These are phyloP conservation scores for Ceratocystis eucalypticola DNA, from an alignment of 2,329 filamentous ascomycete genomes.

Conservation along the genomic window DNA sequence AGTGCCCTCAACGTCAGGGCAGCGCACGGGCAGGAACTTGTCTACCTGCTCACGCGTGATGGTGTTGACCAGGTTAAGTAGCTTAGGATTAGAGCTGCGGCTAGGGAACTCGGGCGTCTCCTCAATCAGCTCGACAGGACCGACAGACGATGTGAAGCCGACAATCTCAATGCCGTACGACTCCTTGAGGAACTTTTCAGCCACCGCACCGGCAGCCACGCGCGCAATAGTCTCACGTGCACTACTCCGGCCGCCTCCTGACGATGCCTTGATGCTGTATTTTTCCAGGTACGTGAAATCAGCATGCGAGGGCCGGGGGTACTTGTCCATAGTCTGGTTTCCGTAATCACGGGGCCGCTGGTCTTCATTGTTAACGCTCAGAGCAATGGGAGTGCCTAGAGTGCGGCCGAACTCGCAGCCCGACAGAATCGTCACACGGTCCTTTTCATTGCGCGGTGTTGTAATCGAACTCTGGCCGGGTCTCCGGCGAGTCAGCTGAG, in stretches of 20 bases:
- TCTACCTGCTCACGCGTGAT: conserved; percentile 70
- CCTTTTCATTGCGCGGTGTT: conserved; percentile 85
- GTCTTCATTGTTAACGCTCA: conserved; percentile 84
- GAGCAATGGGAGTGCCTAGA: conserved; percentile 76
- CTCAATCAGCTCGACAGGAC: conserved; percentile 61
- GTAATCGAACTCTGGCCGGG: conserved; percentile 84
- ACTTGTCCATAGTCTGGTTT: conserved; percentile 76
- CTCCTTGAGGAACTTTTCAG: conserved; percentile 77
- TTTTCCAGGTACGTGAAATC: conserved; percentile 97
- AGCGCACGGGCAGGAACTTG: conserved; percentile 70
- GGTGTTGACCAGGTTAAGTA: conserved; percentile 57
- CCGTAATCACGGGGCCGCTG: conserved; percentile 88
- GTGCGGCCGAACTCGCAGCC: conserved; percentile 84
- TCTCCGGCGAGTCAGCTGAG: conserved; percentile 79
- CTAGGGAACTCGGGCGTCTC: conserved; percentile 54
- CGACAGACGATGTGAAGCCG: conserved; percentile 77
- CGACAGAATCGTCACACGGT: conserved; percentile 81
- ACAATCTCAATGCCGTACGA: conserved; percentile 82
- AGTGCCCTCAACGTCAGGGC: conserved; percentile 54
- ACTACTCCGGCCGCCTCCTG: conserved; percentile 76
- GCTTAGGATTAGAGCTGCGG: conserved; percentile 61
- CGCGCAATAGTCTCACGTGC: conserved; percentile 92
- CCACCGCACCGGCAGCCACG: conserved; percentile 82
- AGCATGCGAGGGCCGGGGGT: conserved; percentile 82
- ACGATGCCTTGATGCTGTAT: conserved; percentile 86